These are phyloP conservation scores for Xylaria cubensis DNA, from an alignment of 495 filamentous ascomycete genomes.

Conservation along the genomic window DNA sequence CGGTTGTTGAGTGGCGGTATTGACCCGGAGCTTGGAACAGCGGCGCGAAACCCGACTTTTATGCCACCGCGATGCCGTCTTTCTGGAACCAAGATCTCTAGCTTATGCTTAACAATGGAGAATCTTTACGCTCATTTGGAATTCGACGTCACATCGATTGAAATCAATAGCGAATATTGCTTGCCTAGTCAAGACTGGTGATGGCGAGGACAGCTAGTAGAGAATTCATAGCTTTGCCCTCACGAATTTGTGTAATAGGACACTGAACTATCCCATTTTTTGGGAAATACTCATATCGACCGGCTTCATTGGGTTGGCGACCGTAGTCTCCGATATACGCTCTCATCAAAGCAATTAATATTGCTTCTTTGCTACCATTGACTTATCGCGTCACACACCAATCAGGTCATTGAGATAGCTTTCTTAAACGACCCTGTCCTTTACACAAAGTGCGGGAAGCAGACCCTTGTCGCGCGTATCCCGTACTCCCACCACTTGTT, in stretches of 20 bases:
- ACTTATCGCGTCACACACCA: background rate
- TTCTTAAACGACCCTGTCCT: background rate
- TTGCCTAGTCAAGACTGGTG: background rate
- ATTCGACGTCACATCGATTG: background rate
- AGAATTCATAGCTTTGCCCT: background rate
- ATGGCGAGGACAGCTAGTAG: background rate
- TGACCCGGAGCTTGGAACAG: background rate
- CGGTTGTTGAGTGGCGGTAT: background rate
- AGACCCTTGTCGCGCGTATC: background rate
- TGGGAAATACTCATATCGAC: background rate
- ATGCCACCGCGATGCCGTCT: background rate
- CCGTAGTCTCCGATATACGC: no score
- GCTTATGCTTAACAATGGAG: background rate
- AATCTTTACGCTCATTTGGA: background rate
- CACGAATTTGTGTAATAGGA: background rate
- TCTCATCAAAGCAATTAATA: background rate
- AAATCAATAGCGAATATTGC: background rate
- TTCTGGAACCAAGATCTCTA: no score
- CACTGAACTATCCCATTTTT: background rate
- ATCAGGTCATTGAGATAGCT: background rate
- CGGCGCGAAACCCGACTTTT: background rate
- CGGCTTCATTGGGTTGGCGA: no score
- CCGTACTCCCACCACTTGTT: background rate
- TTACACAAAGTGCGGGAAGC: background rate
- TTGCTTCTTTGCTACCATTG: background rate